Percentiles rank a stretch among this genome's conserved stretches.
These are phyloP conservation scores for Spathaspora boniae DNA, from an alignment of 805 yeast species.

Conservation along the genomic window DNA sequence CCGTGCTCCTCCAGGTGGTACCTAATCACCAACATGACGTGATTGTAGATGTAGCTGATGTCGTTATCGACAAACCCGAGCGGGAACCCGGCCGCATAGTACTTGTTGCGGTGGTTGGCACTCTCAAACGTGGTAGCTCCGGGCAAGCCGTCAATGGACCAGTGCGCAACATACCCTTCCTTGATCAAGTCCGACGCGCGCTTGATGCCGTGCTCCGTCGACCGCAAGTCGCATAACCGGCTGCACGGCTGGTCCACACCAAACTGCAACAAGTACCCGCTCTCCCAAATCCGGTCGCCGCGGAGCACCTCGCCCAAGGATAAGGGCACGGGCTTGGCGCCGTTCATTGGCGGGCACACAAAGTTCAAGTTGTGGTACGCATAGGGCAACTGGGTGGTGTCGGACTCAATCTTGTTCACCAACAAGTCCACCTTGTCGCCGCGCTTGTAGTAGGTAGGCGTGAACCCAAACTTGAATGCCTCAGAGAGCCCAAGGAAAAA, in stretches of 20 bases:
- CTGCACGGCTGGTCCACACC: constrained; percentile 65
- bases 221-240: constrained; percentile 64
- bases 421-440: constrained; percentile 67
- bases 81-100: constrained; percentile 85
- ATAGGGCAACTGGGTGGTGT: constrained; percentile 71
- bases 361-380: constrained; percentile 77
- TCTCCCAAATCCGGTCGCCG: constrained; percentile 78
- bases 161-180: constrained; percentile 73
- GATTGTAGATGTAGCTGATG: constrained; percentile 64
- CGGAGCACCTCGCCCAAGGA: constrained; percentile 74
- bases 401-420: constrained; percentile 78
- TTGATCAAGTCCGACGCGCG: constrained; percentile 61
- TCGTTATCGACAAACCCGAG: constrained; percentile 66
- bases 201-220: constrained; percentile 46
- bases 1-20: constrained; percentile 48
- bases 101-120: constrained; percentile 55
- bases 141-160: constrained; percentile 81
- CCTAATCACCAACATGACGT: constrained; percentile 75
- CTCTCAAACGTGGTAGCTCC: constrained; percentile 81
- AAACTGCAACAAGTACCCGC: constrained; percentile 64
- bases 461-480: constrained; percentile 23
- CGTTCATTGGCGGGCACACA: constrained; percentile 63
- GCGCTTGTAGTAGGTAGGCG: constrained; percentile 33
- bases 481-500: constrained; percentile 1
- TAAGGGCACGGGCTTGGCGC: constrained; percentile 57